These are phyloP conservation scores for Verbascum thapsus DNA, from an alignment of 257 asterid genomes.

Conservation along the genomic window DNA sequence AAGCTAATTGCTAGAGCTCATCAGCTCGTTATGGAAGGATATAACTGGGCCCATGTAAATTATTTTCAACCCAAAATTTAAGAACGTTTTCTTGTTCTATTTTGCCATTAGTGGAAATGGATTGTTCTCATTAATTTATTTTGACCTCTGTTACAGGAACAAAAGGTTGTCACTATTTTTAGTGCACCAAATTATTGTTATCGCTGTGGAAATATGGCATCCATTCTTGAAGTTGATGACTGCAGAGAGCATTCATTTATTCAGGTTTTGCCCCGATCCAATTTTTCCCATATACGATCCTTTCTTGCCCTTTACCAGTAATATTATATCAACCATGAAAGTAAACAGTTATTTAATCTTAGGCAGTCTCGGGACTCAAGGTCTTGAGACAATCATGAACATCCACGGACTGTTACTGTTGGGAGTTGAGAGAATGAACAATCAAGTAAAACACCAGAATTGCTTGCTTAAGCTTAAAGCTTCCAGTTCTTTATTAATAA, in stretches of 20 bases:
- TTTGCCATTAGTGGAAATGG: constrained; percentile 8
- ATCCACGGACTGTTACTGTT: no score
- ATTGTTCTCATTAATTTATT: constrained; percentile 23
- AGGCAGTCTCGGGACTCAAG: no score
- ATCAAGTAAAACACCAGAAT: no score
- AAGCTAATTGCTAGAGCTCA: constrained; percentile 95
- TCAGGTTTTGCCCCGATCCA: constrained; percentile 53
- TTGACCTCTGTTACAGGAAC: constrained; percentile 62
- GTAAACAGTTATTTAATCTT: no score
- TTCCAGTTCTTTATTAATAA: no score
- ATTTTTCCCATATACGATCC: not conserved
- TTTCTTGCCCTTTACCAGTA: not conserved
- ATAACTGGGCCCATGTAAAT: constrained; percentile 95
- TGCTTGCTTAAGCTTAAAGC: no score
- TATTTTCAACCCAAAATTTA: no score
- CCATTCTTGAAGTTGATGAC: constrained; percentile 96
- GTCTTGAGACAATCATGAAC: no score
- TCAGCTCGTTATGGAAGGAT: constrained; percentile 98
- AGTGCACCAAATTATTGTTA: constrained; percentile 97
- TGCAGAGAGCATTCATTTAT: constrained; percentile 79
- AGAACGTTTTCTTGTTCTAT: no score
- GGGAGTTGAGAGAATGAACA: no score
- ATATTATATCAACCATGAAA: no score
- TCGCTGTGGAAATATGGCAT: constrained; percentile 97
- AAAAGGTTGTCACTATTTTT: constrained; percentile 91